These are phyloP conservation scores for Pyrenula aspistea DNA, from an alignment of 495 filamentous ascomycete genomes.

Conservation along the genomic window DNA sequence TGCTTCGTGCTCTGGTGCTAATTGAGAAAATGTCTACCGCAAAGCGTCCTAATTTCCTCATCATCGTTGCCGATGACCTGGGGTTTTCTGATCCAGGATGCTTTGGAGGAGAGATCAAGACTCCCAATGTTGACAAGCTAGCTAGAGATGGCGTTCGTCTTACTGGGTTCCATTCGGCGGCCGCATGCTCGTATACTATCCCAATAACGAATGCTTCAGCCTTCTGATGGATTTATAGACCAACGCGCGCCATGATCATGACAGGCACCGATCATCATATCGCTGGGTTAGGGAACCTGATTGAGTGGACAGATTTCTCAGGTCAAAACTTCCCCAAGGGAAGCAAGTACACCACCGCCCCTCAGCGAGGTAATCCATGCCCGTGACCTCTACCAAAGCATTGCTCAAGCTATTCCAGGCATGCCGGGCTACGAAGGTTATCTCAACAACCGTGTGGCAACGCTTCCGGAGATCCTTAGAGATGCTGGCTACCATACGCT, in stretches of 20 bases:
- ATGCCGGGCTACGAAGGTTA: constrained; percentile 59
- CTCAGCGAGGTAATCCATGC: constrained; percentile 4
- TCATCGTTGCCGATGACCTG: constrained; percentile 23
- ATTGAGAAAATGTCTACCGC: not conserved
- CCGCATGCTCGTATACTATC: constrained; percentile 13
- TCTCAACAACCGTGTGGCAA: constrained; percentile 48
- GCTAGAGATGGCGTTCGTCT: constrained; percentile 16
- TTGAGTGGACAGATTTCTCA: constrained; percentile 38
- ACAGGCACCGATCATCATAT: constrained; percentile 43
- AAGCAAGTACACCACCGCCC: constrained; percentile 11
- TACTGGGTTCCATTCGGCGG: constrained; percentile 18
- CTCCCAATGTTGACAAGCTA: constrained; percentile 16
- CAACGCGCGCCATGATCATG: constrained; percentile 29
- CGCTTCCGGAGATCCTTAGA: constrained; percentile 47
- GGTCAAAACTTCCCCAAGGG: constrained; percentile 16
- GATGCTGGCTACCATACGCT: constrained; percentile 52
- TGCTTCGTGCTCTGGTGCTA: no score
- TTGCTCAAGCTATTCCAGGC: constrained; percentile 1
- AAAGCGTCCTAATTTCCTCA: constrained; percentile 18
- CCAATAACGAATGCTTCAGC: not conserved
- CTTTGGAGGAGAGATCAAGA: constrained; percentile 21
- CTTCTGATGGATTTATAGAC: not conserved
- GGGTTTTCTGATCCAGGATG: constrained; percentile 17
- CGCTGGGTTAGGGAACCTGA: constrained; percentile 32
- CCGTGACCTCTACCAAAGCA: not conserved